Evolutionary conservation across 2,329 filamentous ascomycete species (phyloP), one percentile per base, ranked within the genome.

Genomic region (Mycosphaerella arachidis): DNA sequence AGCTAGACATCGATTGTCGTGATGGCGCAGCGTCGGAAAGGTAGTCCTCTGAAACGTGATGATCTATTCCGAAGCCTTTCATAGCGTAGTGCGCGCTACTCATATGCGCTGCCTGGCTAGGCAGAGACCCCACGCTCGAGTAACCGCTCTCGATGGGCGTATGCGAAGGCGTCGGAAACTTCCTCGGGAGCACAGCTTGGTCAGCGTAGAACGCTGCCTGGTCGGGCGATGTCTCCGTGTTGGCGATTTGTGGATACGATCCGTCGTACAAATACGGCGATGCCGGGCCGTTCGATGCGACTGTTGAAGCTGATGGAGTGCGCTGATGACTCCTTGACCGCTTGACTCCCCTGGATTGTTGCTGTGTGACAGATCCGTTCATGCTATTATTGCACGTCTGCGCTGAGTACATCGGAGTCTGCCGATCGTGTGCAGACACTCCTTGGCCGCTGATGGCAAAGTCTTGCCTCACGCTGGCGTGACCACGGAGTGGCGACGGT

Each of bases 1-100:
- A 77, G 58, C 81, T 86, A 2, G 84, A 86, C 60, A 85, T 84
- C 3, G 84, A 86, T 58, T 81, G 80, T 57, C 82, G 76, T 48
- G 81, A 80, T 35, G 84, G 80, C 56, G 79, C 78, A 66, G 83
- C 79, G 56, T 79, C 80, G 46, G 80, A 76, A 35, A 77, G 68
- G 53, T 81, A 78, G 33, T 83, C 81, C 57, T 83, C 81, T 48
- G 66, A 69, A 63, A 74, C 75, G 67, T 81, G 76, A 60, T 81
- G 76, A 59, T 80, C 83, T 75, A 86, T 78, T 60, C 82, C 76
- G 59, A 81, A 81, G 61, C 80, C 79, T 75, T 82, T 83, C 81
- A 86, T 85, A 54, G 82, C 83, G 71, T 82, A 76, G 68, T 85
- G 82, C n/a, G 82, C 79, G 10, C 79, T 76, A 68, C 77, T 61